Conservation (phyloP, 192 early-diverging fungal genomes). For the Backusella circina region DNA sequence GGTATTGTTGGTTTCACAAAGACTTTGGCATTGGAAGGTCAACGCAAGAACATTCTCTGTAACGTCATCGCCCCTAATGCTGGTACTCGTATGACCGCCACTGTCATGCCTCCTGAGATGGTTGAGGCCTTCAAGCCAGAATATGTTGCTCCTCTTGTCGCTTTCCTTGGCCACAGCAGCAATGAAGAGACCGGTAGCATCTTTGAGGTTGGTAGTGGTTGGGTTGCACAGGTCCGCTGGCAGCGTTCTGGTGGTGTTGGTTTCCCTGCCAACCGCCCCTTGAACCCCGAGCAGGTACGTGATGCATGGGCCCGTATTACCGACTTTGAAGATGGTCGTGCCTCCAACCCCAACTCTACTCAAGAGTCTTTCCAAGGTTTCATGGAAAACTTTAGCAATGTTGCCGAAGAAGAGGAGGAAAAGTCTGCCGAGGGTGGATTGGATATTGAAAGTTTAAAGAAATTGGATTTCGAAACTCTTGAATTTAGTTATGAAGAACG, state of each 20-base stretch:
- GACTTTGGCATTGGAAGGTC: constrained; percentile 91
- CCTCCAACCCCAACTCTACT: constrained; percentile 79
- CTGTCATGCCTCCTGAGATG: constrained; percentile 93
- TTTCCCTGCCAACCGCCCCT: constrained; percentile 78
- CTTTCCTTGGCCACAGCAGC: constrained; percentile 82
- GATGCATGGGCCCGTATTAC: constrained; percentile 74
- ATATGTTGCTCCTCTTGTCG: constrained; percentile 93
- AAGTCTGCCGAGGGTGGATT: constrained; percentile 45
- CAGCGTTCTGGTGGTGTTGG: constrained; percentile 93
- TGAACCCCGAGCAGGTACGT: constrained; percentile 86
- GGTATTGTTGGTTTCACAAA: constrained; percentile 86
- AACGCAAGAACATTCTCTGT: constrained; percentile 83
- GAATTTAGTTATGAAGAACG: constrained; percentile 78
- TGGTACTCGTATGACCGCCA: constrained; percentile 96
- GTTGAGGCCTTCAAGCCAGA: constrained; percentile 95
- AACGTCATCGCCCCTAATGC: constrained; percentile 98
- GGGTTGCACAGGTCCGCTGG: constrained; percentile 93
- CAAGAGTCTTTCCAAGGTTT: constrained; percentile 79
- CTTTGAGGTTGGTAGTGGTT: constrained; percentile 97
- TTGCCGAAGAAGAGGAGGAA: constrained; percentile 40
- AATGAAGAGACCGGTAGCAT: constrained; percentile 76
- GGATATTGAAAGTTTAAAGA: constrained; percentile 64
- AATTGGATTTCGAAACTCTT: constrained; percentile 47
- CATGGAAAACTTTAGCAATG: constrained; percentile 80
- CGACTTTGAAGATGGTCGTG: constrained; percentile 95